Evolutionary conservation across 306 rosid genomes (phyloP).

Genomic region (Vigna unguiculata): DNA sequence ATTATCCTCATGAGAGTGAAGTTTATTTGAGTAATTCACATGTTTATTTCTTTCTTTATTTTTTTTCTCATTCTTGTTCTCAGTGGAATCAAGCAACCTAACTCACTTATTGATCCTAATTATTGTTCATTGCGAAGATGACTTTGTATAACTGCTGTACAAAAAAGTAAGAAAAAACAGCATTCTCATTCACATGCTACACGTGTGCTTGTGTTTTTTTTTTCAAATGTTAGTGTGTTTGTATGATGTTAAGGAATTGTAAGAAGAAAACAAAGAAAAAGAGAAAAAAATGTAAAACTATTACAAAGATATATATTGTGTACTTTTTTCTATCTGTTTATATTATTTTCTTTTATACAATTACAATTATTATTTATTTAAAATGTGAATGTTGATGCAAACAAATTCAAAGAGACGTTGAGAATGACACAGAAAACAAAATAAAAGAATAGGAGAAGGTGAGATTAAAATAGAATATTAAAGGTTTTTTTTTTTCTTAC

Average conservation of each 20-base stretch:
- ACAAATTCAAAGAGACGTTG: background rate
- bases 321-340: too few species aligned
- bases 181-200: background rate
- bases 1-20: too few species aligned
- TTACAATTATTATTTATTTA: too few species aligned
- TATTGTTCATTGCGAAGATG: background rate
- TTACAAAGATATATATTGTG: too few species aligned
- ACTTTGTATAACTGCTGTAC: background rate
- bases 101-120: background rate
- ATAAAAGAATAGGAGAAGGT: background rate
- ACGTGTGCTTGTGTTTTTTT: too few species aligned
- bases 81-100: background rate
- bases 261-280: background rate
- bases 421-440: background rate
- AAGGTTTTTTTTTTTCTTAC: background rate
- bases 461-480: background rate
- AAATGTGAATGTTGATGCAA: too few species aligned
- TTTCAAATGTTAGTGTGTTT: too few species aligned
- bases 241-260: background rate
- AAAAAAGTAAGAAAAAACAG: background rate
- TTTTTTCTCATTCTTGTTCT: background rate
- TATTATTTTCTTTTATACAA: too few species aligned
- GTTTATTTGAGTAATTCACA: too few species aligned
- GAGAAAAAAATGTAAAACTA: too few species aligned
- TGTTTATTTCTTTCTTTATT: too few species aligned